Evolutionary conservation across 345 rosid genomes (phyloP), one percentile per base, ranked within the genome.

Genomic region (Dovyalis caffra): DNA sequence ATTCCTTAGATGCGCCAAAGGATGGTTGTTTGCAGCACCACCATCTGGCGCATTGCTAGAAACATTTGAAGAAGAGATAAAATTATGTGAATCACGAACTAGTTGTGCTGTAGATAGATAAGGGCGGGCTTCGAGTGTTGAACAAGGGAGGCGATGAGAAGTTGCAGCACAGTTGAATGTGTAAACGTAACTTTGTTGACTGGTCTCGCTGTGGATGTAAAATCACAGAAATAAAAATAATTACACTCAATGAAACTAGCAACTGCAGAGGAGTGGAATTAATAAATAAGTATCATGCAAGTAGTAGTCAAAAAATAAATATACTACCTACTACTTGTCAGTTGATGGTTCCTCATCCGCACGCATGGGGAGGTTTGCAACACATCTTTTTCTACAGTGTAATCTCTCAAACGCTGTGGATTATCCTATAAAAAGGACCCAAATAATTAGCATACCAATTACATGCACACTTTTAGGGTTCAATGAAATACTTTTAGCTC

Each of bases 1-100:
- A 43, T 71, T 79, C 74, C 80, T 77, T 57, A 63, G 40, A 64
- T 74, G 18, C 16, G 79, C 61, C 75, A 78, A 68, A 29, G 79
- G 86, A 76, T 77, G 85, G 74, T 77, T 85, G 74, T 71, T 81
- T 53, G 38, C 66, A 26, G 81, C 57, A 29, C 76, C 75, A n/a
- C n/a, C n/a, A n/a, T n/a, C n/a, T n/a, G n/a, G n/a, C n/a, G 1
- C 60, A 29, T 78, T 78, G 68, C 68, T 76, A 65, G 85, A 72
- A 74, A 68, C 70, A 45, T 61, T 79, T 38, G 76, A 71, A 18
- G 81, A 32, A 61, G 85, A 75, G 74, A 74, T 77, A 66, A 78
- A 78, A 76, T 67, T 74, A 26, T 49, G 83, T 8, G 80, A 61
- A 76, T 68, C 60, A 23, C 38, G 71, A 25, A 73, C 78, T 77